Base-by-base conservation (phyloP, 495 filamentous ascomycete species). In the Platismatia glauca region DNA sequence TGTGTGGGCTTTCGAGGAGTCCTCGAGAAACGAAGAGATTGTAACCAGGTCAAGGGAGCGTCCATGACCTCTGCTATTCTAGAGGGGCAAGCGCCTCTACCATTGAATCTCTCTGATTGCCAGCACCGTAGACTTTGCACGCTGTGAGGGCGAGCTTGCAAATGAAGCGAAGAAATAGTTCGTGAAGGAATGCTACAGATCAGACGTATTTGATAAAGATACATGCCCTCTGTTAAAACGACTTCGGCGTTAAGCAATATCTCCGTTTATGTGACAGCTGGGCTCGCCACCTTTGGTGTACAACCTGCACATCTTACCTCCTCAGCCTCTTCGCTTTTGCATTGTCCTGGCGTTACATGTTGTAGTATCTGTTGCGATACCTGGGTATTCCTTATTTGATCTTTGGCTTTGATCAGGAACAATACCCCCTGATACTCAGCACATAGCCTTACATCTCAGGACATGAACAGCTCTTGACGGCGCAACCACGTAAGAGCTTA, bases 21-120 rank as follows among this genome's bases (percentile, higher is more conserved):
- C 58, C 59, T 63, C 33, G 31, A 58, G 38, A 57, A 63, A 60
- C 46, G 44, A 46, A 39, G 39, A 22, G 44, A 39, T 20, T 52
- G 50, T 18, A 18, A 41, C 58, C 34, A 34, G n/a, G 55, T 52
- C 33, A 56, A 34, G 41, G 60, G 29, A 64, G 53, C 33, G 58
- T 59, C 63, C 63, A 64, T 64, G 39, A 56, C 63, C 52, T 60
- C 27, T 64, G 43, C 43, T 37, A 16, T 37, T 37, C 33, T 50
- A 39, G 31, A 58, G 55, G 22, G 16, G 60, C 39, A 62, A 33
- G 44, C 8, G 29, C 48, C 33, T 34, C 60, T 62, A 62, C 13
- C 60, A 62, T 62, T 56, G 52, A 53, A 24, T 34, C 29, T 34
- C 29, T 34, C 24, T 20, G 50, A 46, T 18, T 31, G 13, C 16